Base-by-base conservation (phyloP, 2,329 filamentous ascomycete genomes). In the Nemania sp. region DNA sequence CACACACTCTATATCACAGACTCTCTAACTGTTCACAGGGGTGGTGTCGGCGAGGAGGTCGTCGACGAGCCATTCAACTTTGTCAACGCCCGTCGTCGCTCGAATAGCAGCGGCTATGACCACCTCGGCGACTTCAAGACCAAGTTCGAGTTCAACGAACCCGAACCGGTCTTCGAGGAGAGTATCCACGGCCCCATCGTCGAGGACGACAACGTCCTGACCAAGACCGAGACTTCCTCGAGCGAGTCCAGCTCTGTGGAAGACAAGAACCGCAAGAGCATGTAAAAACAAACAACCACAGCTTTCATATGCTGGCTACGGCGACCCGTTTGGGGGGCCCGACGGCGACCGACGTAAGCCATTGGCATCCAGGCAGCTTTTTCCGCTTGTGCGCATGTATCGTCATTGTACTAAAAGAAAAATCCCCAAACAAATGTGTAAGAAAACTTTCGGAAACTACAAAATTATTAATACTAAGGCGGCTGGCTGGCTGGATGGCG, bases 121-220 rank as follows among this genome's bases (percentile, higher is more conserved):
- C 82, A 87, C 70, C 80, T 91, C 69, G 83, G 85, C 62, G 87
- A 93, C 75, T 91, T 97, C 81, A 96, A 95, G 84, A 96, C 93
- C 78, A 99, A 99, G 81, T 98, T 97, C 75, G 95, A 99, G 78
- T 82, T 90, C 69, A 84, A 92, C 74, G 95, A 98, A 70, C 83
- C 86, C 17, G 94, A 98, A 72, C 93, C 92, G 42, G 90, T 96
- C 72, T 97, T 97, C 68, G 92, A 98, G 76, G 93, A 97, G 78
- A 84, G 86, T 56, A 65, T 95, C 60, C 91, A 96, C 72, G 92
- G 91, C 32, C 83, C 88, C 17, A 71, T 77, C 53, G 79, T 80
- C 29, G 84, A 86, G 53, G 80, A 86, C 52, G 81, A 88, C 57
- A 83, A 88, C 63, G 75, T 82, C 60, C 78, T 83, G 61, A 79